These are phyloP conservation scores for Saccharomyces hybrid DNA, from an alignment of 1,139 yeast genomes.

Conservation along the genomic window DNA sequence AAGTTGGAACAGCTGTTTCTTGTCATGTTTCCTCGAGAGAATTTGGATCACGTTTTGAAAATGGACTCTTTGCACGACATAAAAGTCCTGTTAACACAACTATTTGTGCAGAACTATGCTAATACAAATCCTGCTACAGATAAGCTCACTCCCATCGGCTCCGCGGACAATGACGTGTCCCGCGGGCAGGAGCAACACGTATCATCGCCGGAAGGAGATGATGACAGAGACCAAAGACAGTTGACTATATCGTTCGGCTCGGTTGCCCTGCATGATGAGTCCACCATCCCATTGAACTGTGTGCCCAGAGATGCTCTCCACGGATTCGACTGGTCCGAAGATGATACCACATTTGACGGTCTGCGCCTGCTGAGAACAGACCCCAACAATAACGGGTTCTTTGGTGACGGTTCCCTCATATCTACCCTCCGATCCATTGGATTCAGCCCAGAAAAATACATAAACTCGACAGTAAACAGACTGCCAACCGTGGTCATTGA, in stretches of 20 bases:
- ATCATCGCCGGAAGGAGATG: neutral
- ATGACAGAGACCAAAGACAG: neutral
- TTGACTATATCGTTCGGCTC: neutral
- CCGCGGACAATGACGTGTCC: neutral
- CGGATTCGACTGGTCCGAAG: conserved; percentile 54
- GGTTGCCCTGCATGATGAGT: neutral
- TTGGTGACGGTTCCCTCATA: conserved; percentile 56
- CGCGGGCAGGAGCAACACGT: neutral
- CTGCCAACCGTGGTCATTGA: conserved; percentile 8
- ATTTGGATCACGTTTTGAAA: conserved; percentile 35
- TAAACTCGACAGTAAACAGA: conserved; percentile 1
- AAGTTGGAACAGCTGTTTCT: conserved; percentile 48
- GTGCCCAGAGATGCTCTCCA: conserved; percentile 40
- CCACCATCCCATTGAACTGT: conserved; percentile 30
- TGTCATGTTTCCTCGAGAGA: conserved; percentile 38
- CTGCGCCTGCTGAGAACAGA: conserved; percentile 48
- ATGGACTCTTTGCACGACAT: conserved; percentile 6
- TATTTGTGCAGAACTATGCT: conserved; percentile 3
- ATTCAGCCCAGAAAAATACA: conserved; percentile 1
- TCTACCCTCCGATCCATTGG: conserved; percentile 30
- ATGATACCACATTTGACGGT: conserved; percentile 41
- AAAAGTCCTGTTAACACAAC: conserved; percentile 3
- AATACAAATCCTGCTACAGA: neutral
- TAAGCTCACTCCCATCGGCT: neutral
- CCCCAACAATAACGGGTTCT: conserved; percentile 49